A percentile compares a stretch with the other conserved stretches of the same genome.
These are phyloP conservation scores for Trapa bicornis DNA, from an alignment of 345 rosid genomes.

Conservation along the genomic window DNA sequence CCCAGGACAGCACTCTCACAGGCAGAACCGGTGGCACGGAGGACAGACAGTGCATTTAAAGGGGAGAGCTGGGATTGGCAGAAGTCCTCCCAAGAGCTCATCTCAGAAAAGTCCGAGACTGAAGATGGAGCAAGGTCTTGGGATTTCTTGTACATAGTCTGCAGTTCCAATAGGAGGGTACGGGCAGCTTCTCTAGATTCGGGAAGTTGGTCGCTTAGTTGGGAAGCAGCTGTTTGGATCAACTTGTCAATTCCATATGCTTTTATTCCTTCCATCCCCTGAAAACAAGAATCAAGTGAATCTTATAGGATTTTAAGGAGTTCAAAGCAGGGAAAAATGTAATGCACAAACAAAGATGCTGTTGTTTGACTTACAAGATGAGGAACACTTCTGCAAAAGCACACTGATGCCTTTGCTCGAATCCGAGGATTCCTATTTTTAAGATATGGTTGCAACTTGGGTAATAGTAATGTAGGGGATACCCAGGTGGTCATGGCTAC, in stretches of 20 bases:
- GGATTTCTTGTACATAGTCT: conserved; percentile 54
- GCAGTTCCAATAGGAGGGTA: conserved; percentile 65
- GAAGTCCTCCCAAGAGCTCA: conserved; percentile 62
- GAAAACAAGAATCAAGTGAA: conserved; percentile 7
- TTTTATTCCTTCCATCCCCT: conserved; percentile 82
- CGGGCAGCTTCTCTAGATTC: conserved; percentile 95
- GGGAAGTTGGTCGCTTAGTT: conserved; percentile 94
- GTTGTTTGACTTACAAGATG: conserved; percentile 39
- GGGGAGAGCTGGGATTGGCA: conserved; percentile 75
- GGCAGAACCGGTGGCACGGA: conserved; percentile 61
- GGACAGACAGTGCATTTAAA: conserved; percentile 77
- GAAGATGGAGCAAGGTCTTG: conserved; percentile 17
- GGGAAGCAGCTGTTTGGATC: conserved; percentile 73
- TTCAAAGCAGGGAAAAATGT: background rate
- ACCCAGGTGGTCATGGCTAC: conserved; percentile 59
- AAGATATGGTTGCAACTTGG: conserved; percentile 74
- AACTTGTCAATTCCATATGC: conserved; percentile 75
- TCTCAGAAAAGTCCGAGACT: conserved; percentile 29
- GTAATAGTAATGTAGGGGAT: conserved; percentile 48
- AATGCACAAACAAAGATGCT: background rate
- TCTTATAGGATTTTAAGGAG: background rate
- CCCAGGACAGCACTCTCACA: conserved; percentile 47
- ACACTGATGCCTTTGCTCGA: conserved; percentile 87
- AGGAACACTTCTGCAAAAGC: conserved; percentile 71
- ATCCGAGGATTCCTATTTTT: conserved; percentile 78